Evolutionary conservation across 2,329 filamentous ascomycete genomes (phyloP).

Genomic region (Diaporthe aspalathi): DNA sequence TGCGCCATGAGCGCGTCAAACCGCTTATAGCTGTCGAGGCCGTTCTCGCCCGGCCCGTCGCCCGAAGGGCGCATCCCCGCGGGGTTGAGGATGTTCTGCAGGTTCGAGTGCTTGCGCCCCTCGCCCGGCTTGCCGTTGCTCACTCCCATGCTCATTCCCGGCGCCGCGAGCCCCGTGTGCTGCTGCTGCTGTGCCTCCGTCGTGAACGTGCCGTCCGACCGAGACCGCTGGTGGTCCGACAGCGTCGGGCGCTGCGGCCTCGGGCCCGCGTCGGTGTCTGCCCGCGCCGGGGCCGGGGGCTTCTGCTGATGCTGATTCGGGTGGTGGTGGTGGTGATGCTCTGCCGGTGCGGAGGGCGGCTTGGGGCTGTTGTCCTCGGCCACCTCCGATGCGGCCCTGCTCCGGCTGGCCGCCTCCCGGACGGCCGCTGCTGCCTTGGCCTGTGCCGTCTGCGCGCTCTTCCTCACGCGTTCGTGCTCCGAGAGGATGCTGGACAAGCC

Average conservation of each 20-base stretch:
- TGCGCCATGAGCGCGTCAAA: conserved; percentile 36
- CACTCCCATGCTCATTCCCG: background rate
- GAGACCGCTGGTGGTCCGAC: conserved; percentile 34
- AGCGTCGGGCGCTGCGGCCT: background rate
- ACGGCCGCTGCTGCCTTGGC: conserved; percentile 37
- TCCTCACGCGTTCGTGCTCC: conserved; percentile 31
- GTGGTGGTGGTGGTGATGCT: too few relatives aligned
- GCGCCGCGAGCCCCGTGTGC: conserved; percentile 1
- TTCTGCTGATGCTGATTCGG: too few relatives aligned
- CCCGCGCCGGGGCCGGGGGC: background rate
- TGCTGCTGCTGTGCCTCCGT: background rate
- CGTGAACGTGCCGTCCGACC: conserved; percentile 30
- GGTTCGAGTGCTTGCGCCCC: conserved; percentile 16
- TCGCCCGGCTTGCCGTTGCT: background rate
- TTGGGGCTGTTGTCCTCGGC: background rate
- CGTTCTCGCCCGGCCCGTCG: background rate
- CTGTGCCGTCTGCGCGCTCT: conserved; percentile 33
- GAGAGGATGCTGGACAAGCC: conserved; percentile 6
- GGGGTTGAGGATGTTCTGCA: conserved; percentile 29
- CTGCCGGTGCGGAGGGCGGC: background rate
- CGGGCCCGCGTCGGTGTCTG: conserved; percentile 6
- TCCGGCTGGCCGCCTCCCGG: conserved; percentile 34
- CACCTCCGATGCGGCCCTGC: conserved; percentile 35
- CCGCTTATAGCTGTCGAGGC: conserved; percentile 31
- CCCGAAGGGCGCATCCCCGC: background rate